Percentiles rank a stretch among this genome's conserved stretches.
Conservation (phyloP, 2,329 filamentous ascomycete genomes). For the Claviceps sp. region DNA sequence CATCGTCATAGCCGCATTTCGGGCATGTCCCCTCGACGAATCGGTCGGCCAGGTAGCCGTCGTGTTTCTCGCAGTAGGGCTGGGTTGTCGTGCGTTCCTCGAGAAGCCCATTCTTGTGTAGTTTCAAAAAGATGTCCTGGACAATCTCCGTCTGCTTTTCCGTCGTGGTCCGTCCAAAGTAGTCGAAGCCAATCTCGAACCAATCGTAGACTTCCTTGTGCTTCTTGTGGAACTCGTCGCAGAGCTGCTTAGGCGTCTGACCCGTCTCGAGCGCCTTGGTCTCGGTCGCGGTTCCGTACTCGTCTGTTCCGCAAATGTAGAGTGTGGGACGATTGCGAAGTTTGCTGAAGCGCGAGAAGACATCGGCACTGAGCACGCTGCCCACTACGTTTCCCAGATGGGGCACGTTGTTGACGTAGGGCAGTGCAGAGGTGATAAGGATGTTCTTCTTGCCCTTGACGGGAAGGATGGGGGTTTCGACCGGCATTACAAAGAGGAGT, state of each 20-base stretch:
- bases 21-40: conserved; percentile 73
- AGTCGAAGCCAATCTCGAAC: conserved; percentile 91
- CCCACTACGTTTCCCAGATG: conserved; percentile 85
- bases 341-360: conserved; percentile 72
- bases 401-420: conserved; percentile 63
- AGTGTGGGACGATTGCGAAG: conserved; percentile 67
- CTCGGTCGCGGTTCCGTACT: conserved; percentile 93
- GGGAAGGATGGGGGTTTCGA: conserved; percentile 39
- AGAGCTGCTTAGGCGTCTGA: conserved; percentile 69
- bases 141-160: conserved; percentile 82
- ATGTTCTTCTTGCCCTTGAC: conserved; percentile 69
- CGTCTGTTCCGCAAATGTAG: conserved; percentile 72
- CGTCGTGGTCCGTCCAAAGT: conserved; percentile 88
- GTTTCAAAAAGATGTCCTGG: conserved; percentile 75
- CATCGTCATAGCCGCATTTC: conserved; percentile 58
- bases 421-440: conserved; percentile 81
- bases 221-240: conserved; percentile 82
- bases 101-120: conserved; percentile 80
- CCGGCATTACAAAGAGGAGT: conserved; percentile 4
- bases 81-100: conserved; percentile 80
- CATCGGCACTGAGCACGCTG: conserved; percentile 77
- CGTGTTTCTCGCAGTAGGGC: conserved; percentile 74
- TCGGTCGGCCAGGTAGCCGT: conserved; percentile 70
- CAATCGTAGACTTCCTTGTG: conserved; percentile 89
- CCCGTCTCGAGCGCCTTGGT: conserved; percentile 88